Base-by-base conservation (phyloP, 164 flowering plant species). In the Platanus orientalis region DNA sequence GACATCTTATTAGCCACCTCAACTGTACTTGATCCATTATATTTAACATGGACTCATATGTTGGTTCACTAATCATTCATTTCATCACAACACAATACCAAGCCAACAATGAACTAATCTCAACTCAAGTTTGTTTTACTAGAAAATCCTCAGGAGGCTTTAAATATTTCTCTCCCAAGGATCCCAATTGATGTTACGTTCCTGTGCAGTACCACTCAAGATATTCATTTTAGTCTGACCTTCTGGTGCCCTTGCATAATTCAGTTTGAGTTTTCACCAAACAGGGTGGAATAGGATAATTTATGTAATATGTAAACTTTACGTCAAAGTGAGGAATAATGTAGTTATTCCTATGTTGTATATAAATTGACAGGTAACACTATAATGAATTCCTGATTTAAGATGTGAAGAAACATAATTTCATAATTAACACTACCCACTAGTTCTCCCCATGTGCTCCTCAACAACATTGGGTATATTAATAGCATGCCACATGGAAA, bases 151-250 rank as follows among this genome's bases (percentile, higher is more conserved):
- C 83, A 7, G 75, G 59, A 68, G 81, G 73, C 61, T 70, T 76
- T n/a, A 69, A 40, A 32, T 72, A 80, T 27, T 69, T 76, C 59
- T 83, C 92, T 56, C 39, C 81, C 53, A 84, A 24, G 87, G 87
- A 58, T 89, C 88, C 99, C 99, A 94, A 25, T 79, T 75, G 51
- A 94, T 67, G 55, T 83, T 84, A 67, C 89, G 87, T 63, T 92
- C 97, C 74, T 81, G 80, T 13, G 97, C 97, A 72, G 89, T 84
- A 61, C 80, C 79, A 54, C 62, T 71, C 75, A 95, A 70, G 34
- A 92, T 73, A 77, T 85, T 95, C 6, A 84, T 58, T 76, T 95
- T 92, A 47, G 89, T 84, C 54, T 72, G 87, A 49, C 81, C 89
- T 79, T 89, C 92, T 50, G 97, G 99, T 20, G 96, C 76, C 28